These are phyloP conservation scores for Solanum piurae DNA, from an alignment of 257 asterid genomes.

Conservation along the genomic window DNA sequence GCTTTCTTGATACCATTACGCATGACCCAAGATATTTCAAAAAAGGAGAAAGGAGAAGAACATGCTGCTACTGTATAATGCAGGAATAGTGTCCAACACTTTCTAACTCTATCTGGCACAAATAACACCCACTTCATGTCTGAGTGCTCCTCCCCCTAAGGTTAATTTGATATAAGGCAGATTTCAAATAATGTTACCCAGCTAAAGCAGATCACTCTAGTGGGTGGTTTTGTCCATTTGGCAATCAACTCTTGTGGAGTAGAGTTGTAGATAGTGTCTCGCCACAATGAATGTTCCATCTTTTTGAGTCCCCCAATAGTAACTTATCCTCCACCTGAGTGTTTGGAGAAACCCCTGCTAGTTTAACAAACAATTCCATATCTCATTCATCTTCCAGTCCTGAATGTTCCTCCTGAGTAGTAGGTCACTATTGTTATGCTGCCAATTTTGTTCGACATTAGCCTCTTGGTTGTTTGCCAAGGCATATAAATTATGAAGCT, in stretches of 20 bases:
- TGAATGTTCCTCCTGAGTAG: not conserved
- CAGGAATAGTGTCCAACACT: not conserved
- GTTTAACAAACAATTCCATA: not conserved
- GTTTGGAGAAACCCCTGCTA: not conserved
- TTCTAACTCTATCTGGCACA: not conserved
- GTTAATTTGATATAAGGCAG: not conserved
- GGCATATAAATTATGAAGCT: not conserved
- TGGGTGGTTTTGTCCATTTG: not conserved
- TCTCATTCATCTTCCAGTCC: not conserved
- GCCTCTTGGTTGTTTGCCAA: not conserved
- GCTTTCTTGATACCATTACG: not conserved
- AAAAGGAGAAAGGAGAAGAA: not conserved
- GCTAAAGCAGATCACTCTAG: not conserved
- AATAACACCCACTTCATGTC: not conserved
- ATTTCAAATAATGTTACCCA: not conserved
- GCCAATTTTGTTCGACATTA: not conserved
- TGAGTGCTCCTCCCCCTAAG: not conserved
- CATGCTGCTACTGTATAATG: not conserved
- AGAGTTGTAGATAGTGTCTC: not conserved
- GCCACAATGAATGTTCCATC: not conserved
- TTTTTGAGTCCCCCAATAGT: not conserved
- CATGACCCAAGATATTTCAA: not conserved
- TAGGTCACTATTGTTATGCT: not conserved
- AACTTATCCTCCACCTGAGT: not conserved
- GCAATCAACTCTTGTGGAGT: not conserved